Conservation (phyloP, 257 asterid species). For the Solanum etuberosum region DNA sequence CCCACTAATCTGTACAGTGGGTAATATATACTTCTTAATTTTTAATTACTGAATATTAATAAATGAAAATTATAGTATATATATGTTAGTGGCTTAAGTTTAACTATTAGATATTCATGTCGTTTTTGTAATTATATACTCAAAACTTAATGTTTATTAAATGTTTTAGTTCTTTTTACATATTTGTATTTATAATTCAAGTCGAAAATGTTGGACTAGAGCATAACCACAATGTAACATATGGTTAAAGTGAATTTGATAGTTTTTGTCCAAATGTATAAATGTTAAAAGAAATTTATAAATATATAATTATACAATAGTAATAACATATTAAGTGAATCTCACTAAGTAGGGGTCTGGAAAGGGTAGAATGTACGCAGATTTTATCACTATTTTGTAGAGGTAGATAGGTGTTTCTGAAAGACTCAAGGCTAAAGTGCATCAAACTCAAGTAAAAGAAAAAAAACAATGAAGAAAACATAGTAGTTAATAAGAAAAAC, state of each 20-base stretch:
- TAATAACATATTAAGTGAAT: too few species aligned
- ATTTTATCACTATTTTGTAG: too few species aligned
- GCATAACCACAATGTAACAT: neutral
- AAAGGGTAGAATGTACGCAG: rapidly evolving
- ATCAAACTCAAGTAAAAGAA: neutral
- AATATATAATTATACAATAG: neutral
- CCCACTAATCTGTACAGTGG: neutral
- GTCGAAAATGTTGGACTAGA: neutral
- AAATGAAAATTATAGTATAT: neutral
- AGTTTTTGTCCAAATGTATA: neutral
- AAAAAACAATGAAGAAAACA: neutral
- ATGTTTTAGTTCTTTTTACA: neutral
- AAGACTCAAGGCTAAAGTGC: neutral
- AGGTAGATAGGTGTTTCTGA: too few species aligned
- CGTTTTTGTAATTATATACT: neutral
- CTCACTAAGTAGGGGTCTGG: too few species aligned
- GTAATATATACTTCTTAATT: neutral
- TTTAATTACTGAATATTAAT: neutral
- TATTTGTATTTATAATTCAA: too few species aligned
- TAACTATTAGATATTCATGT: too few species aligned
- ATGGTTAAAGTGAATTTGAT: neutral
- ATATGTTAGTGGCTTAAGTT: neutral
- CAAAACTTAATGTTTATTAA: neutral
- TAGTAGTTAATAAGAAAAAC: too few species aligned
- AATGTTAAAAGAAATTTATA: neutral